Conservation (phyloP, 768 basidiomycete genomes). For the Serendipita sp. region DNA sequence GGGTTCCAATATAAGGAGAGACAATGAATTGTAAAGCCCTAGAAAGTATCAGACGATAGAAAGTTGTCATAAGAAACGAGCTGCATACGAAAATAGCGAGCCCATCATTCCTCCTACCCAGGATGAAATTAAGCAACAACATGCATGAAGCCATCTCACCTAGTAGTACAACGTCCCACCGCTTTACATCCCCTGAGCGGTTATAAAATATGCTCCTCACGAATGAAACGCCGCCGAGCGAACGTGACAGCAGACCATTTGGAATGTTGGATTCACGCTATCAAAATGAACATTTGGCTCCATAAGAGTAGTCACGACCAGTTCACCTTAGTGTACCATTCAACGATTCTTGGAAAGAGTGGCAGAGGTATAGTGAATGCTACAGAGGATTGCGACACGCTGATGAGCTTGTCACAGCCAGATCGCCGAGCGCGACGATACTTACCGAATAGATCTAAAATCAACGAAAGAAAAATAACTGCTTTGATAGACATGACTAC, state of each 20-base stretch:
- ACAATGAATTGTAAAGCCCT: constrained; percentile 75
- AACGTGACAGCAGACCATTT: constrained; percentile 54
- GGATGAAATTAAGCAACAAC: neutral
- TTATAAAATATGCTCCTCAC: constrained; percentile 53
- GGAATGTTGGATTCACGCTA: constrained; percentile 62
- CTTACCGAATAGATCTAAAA: constrained; percentile 72
- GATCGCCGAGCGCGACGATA: constrained; percentile 7
- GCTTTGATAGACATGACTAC: constrained; percentile 54
- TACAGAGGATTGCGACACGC: constrained; percentile 17
- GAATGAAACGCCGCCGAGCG: constrained; percentile 48
- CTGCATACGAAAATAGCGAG: constrained; percentile 73
- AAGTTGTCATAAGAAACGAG: constrained; percentile 8
- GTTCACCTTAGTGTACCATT: constrained; percentile 71
- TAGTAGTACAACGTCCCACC: constrained; percentile 92
- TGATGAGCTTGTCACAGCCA: neutral
- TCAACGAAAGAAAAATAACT: constrained; percentile 77
- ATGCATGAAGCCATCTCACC: constrained; percentile 28
- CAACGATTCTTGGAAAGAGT: constrained; percentile 91
- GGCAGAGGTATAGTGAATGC: constrained; percentile 94
- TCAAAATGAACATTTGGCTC: neutral
- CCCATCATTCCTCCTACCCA: constrained; percentile 71
- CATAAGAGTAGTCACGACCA: neutral
- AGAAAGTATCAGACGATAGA: neutral
- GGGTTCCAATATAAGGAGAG: constrained; percentile 62
- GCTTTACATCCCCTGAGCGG: constrained; percentile 42